Conservation (phyloP, 1,284 basidiomycete genomes). For the Xerocomus alliaceus region DNA sequence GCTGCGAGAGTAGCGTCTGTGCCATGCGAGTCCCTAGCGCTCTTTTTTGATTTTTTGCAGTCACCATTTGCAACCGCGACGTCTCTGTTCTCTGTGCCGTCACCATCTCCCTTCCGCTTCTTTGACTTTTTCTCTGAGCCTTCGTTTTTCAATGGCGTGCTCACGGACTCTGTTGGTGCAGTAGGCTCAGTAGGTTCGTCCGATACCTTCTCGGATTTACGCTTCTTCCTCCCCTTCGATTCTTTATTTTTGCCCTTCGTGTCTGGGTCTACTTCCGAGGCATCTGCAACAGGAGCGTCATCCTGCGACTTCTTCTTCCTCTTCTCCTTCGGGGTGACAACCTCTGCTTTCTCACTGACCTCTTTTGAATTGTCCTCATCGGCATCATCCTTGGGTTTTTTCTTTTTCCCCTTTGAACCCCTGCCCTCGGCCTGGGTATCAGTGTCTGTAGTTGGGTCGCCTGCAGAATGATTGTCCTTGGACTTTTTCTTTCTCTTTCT, state of each 20-base stretch:
- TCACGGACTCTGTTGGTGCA: not conserved
- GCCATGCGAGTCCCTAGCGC: constrained; percentile 8
- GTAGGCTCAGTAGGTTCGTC: not conserved
- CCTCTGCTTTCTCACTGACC: constrained; percentile 12
- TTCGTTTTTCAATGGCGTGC: not conserved
- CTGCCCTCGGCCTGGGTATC: not conserved
- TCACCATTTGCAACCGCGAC: constrained; percentile 17
- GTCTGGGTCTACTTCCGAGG: constrained; percentile 1
- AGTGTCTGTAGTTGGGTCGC: not conserved
- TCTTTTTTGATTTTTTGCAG: constrained; percentile 42
- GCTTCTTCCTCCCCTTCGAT: constrained; percentile 17
- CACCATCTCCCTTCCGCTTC: constrained; percentile 31
- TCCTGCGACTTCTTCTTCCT: constrained; percentile 33
- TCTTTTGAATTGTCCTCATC: constrained; percentile 1
- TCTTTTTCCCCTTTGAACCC: constrained; percentile 10
- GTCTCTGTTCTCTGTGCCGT: constrained; percentile 8
- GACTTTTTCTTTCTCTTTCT: constrained; percentile 27
- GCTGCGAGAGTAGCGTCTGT: not conserved
- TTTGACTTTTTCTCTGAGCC: constrained; percentile 23
- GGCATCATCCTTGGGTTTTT: not conserved
- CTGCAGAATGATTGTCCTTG: constrained; percentile 9
- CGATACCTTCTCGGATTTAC: constrained; percentile 7
- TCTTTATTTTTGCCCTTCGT: not conserved
- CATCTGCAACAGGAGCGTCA: not conserved
- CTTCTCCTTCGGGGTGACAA: constrained; percentile 23